Evolutionary conservation across 371 early-diverging fungal species (phyloP).

Genomic region (Rhizopus sp.): DNA sequence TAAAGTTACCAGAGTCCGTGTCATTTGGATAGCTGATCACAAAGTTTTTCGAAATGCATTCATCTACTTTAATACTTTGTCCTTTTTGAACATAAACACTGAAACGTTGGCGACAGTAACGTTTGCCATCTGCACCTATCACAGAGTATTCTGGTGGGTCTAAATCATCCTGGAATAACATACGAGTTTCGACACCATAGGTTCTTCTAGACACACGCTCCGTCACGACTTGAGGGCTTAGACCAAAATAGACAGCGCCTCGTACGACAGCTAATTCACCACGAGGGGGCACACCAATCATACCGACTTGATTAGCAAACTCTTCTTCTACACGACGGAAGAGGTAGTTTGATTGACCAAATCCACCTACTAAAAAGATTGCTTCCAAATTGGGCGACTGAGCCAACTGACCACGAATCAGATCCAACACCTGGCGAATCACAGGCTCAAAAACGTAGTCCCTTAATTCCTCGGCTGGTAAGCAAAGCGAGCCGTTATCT

Average conservation of each 20-base stretch:
- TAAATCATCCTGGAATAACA: conserved; percentile 56
- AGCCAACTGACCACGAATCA: conserved; percentile 51
- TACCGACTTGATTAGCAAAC: conserved; percentile 50
- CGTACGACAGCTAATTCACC: conserved; percentile 55
- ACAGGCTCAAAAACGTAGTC: conserved; percentile 63
- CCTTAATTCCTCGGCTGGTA: conserved; percentile 58
- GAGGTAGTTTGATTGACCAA: conserved; percentile 62
- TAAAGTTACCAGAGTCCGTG: conserved; percentile 48
- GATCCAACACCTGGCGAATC: conserved; percentile 50
- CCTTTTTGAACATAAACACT: conserved; percentile 66
- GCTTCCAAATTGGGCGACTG: conserved; percentile 53
- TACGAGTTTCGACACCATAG: conserved; percentile 63
- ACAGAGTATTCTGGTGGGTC: conserved; percentile 67
- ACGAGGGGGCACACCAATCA: conserved; percentile 55
- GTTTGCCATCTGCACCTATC: conserved; percentile 41
- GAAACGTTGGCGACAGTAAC: conserved; percentile 60
- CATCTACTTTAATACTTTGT: conserved; percentile 62
- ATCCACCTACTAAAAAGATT: conserved; percentile 63
- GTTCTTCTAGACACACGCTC: conserved; percentile 61
- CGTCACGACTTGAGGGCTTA: conserved; percentile 47
- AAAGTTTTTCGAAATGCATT: conserved; percentile 65
- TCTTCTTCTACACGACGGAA: conserved; percentile 50
- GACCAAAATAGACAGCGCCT: conserved; percentile 62
- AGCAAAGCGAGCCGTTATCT: conserved; percentile 56
- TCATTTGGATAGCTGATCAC: conserved; percentile 60